Evolutionary conservation across 352 stramenopile species (phyloP).

Genomic region (Blastocystis sp.): DNA sequence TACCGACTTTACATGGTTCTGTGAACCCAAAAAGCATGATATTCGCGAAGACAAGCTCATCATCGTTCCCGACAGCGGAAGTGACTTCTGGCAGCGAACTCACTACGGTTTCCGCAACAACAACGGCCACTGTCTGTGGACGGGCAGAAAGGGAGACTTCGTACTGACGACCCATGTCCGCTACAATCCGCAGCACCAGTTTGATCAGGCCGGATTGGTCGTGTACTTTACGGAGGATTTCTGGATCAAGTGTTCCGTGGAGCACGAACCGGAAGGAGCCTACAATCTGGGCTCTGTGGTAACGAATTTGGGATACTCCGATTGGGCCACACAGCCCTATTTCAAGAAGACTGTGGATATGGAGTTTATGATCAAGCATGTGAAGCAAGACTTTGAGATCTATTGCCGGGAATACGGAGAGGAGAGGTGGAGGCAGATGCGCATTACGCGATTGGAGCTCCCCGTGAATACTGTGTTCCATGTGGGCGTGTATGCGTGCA

Average conservation of each 20-base stretch:
- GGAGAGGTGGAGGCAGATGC: constrained; percentile 26
- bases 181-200: constrained; percentile 35
- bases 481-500: constrained; percentile 52
- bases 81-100: constrained; percentile 54
- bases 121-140: constrained; percentile 54
- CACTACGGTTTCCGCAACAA: constrained; percentile 57
- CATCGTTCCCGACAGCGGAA: constrained; percentile 33
- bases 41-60: constrained; percentile 20
- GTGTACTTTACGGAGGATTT: constrained; percentile 56
- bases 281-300: constrained; percentile 55
- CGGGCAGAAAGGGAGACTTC: constrained; percentile 14
- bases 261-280: not conserved
- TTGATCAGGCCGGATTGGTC: constrained; percentile 49
- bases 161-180: constrained; percentile 29
- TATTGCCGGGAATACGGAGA: constrained; percentile 43
- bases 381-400: constrained; percentile 45
- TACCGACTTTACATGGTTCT: constrained; percentile 22
- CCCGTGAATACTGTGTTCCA: constrained; percentile 50
- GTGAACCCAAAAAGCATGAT: not conserved
- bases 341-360: constrained; percentile 40
- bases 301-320: constrained; percentile 44
- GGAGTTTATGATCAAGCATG: constrained; percentile 57
- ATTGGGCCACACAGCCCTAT: constrained; percentile 55
- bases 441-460: constrained; percentile 16
- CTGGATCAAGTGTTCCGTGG: constrained; percentile 53